Evolutionary conservation across 805 yeast species (phyloP).

Genomic region (Cyberlindnera veronae): DNA sequence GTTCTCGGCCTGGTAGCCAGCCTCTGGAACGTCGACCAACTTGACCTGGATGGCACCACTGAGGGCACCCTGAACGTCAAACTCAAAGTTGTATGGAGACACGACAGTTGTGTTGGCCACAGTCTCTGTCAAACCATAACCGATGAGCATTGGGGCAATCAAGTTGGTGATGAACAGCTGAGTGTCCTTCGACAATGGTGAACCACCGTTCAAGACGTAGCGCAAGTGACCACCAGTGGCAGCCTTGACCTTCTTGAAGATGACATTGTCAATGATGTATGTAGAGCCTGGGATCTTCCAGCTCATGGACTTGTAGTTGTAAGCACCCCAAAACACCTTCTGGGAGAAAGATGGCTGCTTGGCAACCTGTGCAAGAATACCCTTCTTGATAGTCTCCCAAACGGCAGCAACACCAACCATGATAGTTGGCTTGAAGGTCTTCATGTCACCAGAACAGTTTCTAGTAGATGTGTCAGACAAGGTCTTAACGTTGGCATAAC

Average conservation of each 20-base stretch:
- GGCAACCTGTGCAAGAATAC: slow-evolving; percentile 72
- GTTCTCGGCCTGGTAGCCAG: slow-evolving; percentile 86
- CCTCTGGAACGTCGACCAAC: slow-evolving; percentile 85
- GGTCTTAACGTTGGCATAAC: slow-evolving; percentile 92
- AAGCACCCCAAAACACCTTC: slow-evolving; percentile 87
- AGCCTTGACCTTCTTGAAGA: slow-evolving; percentile 84
- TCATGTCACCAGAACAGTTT: slow-evolving; percentile 86
- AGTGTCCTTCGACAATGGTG: slow-evolving; percentile 78
- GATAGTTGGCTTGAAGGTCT: slow-evolving; percentile 81
- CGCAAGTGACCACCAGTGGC: slow-evolving; percentile 93
- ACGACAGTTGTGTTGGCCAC: slow-evolving; percentile 80
- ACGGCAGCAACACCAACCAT: slow-evolving; percentile 99
- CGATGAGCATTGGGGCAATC: slow-evolving; percentile 83
- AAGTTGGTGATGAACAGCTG: slow-evolving; percentile 75
- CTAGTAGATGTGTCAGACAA: slow-evolving; percentile 76
- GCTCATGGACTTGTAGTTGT: slow-evolving; percentile 60
- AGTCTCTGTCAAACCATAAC: slow-evolving; percentile 96
- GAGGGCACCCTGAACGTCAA: slow-evolving; percentile 78
- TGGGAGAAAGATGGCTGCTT: slow-evolving; percentile 64
- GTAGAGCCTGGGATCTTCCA: slow-evolving; percentile 74
- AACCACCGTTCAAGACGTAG: slow-evolving; percentile 83
- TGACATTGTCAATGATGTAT: slow-evolving; percentile 57
- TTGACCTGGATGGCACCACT: slow-evolving; percentile 83
- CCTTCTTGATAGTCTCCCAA: slow-evolving; percentile 95
- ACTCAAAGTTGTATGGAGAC: slow-evolving; percentile 62